Conservation (phyloP, 352 stramenopile genomes). For the Pythium oligandrum region DNA sequence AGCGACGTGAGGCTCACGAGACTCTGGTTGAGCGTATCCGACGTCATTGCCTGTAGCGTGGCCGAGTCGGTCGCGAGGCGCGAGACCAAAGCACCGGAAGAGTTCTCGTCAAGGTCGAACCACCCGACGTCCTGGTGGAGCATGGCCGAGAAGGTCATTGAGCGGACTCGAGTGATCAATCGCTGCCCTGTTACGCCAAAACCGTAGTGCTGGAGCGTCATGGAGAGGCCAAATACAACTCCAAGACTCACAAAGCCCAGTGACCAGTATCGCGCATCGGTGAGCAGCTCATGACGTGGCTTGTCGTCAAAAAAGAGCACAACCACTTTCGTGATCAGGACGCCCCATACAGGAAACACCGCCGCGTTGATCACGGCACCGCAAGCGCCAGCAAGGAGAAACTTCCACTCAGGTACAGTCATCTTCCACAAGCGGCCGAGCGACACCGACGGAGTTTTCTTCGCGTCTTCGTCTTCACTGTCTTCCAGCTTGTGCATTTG, state of each 20-base stretch:
- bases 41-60: constrained; percentile 68
- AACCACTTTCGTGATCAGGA: constrained; percentile 42
- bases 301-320: constrained; percentile 51
- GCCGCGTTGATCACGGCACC: constrained; percentile 33
- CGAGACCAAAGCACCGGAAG: constrained; percentile 58
- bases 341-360: constrained; percentile 51
- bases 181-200: constrained; percentile 28
- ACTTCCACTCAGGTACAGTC: no score
- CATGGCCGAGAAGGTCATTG: constrained; percentile 54
- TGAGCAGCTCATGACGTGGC: constrained; percentile 47
- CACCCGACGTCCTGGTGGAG: constrained; percentile 76
- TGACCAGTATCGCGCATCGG: constrained; percentile 28
- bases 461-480: no score
- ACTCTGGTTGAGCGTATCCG: constrained; percentile 52
- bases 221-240: constrained; percentile 30
- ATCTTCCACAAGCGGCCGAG: no score
- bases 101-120: constrained; percentile 76
- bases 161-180: constrained; percentile 50
- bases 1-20: constrained; percentile 49
- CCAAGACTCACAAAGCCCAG: constrained; percentile 44
- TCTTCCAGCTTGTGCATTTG: no score
- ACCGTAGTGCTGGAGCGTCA: constrained; percentile 17
- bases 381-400: constrained; percentile 1
- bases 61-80: constrained; percentile 76
- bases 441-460: no score